Evolutionary conservation across 1,139 yeast species (phyloP), one percentile per base, ranked within the genome.

Genomic region (Pichia inconspicua): DNA sequence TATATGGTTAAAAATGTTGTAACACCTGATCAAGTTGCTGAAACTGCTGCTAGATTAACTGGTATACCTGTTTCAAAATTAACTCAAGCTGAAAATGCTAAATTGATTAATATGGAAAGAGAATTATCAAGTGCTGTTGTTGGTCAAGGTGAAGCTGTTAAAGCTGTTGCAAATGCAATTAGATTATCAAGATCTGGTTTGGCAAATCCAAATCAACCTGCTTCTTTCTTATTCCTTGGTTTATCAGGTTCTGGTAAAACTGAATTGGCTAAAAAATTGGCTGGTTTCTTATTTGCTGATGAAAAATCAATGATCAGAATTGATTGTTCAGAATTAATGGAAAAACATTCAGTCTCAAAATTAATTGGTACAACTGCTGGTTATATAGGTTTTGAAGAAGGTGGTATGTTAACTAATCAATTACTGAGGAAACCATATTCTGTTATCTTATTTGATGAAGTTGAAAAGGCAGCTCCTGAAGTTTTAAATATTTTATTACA

Each of bases 391-490:
- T 92, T 87, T 65, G 97, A 90, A 66, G 97, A 92, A 66, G 97
- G 98, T 66, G 98, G 98, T 58, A 80, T 90, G 58, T 75, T 92
- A 58, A 92, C 98, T 2, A 96, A 92, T 62, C 95, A 94, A 52
- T 74, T 92, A 53, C 76, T 88, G 53, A 80, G 97, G 64, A 82
- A 85, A 55, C 98, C 99, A 47, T 94, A 92, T 71, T 86, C 97
- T 5, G 98, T 94, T 28, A 78, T 92, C 31, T 73, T 92, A 55
- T 92, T 92, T 62, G 98, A 92, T 70, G 98, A 92, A 69, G 95
- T 92, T 50, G 98, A 92, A 64, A 92, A 92, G 69, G 99, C 98
- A n/a, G 96, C 96, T 2, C 98, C 98, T 1, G 97, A 92, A 66
- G 98, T 94, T 2, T 75, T 92, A 66, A 94, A 96, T 5, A 82